Evolutionary conservation across 192 early-diverging fungal species (phyloP), one percentile per base, ranked within the genome.

Genomic region (Coemansia pectinata): DNA sequence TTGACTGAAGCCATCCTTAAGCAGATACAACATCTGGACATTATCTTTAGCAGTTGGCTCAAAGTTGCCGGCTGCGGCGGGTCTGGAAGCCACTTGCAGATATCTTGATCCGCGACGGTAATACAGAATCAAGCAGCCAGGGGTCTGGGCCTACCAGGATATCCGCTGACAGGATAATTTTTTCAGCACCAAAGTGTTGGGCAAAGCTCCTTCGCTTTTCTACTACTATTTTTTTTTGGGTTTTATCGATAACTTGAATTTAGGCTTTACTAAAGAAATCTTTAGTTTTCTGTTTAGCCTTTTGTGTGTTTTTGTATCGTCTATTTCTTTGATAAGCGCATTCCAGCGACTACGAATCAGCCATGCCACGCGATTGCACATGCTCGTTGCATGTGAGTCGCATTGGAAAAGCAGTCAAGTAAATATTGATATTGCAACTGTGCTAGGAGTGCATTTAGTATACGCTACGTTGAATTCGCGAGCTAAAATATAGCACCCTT

Each of bases 301-400:
- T 42, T 3, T 42, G 14, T 42, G 40, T 41, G 10, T 39, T 12
- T 21, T 50, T 29, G 14, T 50, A 23, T 48, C 11, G 12, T 44
- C 17, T 50, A 47, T 65, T 50, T 66, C 1, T 25, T 21, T 11
- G 7, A 34, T 34, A 50, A 61, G 34, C 59, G 59, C 17, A 61
- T n/a, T 61, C 15, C 10, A 33, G 19, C 19, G 8, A 36, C 19
- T 33, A 61, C 38, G 36, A 36, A 15, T 58, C 41, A 65, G 44
- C 31, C 53, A 83, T 83, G 80, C 57, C 75, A 45, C 80, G 80
- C 69, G 80, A 83, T 83, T 77, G 65, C 65, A 77, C 71, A 47
- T 83, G 74, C 65, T 83, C 80, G 66, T 48, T 83, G 65, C 80
- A 83, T 65, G 80, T 83, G 48, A 83, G 80, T 63, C 74, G 80